Evolutionary conservation across 495 filamentous ascomycete species (phyloP), one percentile per base, ranked within the genome.

Genomic region (Copromyces sp.): DNA sequence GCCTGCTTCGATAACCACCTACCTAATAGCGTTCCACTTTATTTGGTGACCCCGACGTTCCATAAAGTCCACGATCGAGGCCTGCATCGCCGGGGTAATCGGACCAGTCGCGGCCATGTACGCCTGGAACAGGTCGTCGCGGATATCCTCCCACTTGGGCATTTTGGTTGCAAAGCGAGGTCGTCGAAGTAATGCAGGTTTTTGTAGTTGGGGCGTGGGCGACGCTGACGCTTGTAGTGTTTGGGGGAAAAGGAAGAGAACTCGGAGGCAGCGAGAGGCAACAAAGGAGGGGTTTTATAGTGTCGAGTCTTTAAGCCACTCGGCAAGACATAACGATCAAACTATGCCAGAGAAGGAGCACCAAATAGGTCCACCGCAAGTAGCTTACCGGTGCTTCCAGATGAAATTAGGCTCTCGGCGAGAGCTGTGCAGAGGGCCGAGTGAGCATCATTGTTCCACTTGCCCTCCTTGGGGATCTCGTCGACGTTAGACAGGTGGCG

Each of bases 21-120:
- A 81, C 81, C 81, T 75, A 9, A 83, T 79, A 24, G 75, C 80
- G 32, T 83, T 83, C 81, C 81, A 83, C 39, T 20, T 72, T 4
- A 81, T 77, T 12, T 77, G 44, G 42, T 79, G 75, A 5, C 78
- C 77, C 0, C 74, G 72, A 0, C 40, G 38, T 0, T 42, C 42
- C 80, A 83, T 79, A 68, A 74, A 53, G 0, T 17, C 17, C 3
- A 76, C 78, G 12, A 83, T 74, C 0, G 69, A 71, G 4, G 69
- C 73, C 74, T 82, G 79, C 68, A 83, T 74, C 35, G 82, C 80
- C 14, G 74, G 77, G 45, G 68, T 74, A 35, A 80, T 69, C 1
- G 77, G 53, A 3, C 47, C 69, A 3, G 69, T 32, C 0, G 77
- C 74, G 1, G 72, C n/a, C 6, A 77, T 72, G 39, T 78, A 71